phyloP scores from a whole-genome alignment of 1,284 basidiomycete species.

The Moniliella sp. region DNA sequence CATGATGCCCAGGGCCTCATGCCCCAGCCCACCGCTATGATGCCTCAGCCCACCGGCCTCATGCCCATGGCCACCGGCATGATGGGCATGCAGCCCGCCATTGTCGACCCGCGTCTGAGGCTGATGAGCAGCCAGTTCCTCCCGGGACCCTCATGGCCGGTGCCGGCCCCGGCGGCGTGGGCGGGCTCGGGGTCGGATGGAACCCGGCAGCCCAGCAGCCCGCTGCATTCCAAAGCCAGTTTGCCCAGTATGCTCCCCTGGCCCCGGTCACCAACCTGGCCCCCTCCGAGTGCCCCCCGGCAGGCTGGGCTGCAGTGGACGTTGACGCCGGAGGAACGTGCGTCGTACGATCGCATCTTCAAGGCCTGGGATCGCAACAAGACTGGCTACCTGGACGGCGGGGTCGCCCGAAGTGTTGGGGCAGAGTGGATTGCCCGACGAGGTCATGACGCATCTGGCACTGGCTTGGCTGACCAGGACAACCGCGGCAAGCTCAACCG shows the following conservation, averaged over 20 bases:
- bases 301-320: too few relatives aligned
- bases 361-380: slow-evolving; percentile 71
- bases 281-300: slow-evolving; percentile 56
- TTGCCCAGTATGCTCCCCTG: slow-evolving; percentile 29
- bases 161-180: slow-evolving; percentile 26
- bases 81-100: slow-evolving; percentile 10
- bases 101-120: slow-evolving; percentile 26
- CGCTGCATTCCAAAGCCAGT: slow-evolving; percentile 47
- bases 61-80: slow-evolving; percentile 31
- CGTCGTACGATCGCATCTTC: slow-evolving; percentile 90
- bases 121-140: slow-evolving; percentile 32
- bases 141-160: too few relatives aligned
- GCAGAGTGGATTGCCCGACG: too few relatives aligned
- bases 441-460: too few relatives aligned
- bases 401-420: slow-evolving; percentile 75
- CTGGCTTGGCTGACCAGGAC: slow-evolving; percentile 24
- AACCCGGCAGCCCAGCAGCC: slow-evolving; percentile 38
- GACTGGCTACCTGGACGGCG: slow-evolving; percentile 67
- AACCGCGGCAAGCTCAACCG: slow-evolving; percentile 43
- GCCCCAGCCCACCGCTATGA: too few relatives aligned
- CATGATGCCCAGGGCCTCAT: too few relatives aligned
- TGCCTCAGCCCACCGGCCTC: too few relatives aligned
- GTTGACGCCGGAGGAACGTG: slow-evolving; percentile 70
- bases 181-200: too few relatives aligned
- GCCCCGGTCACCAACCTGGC: too few relatives aligned